These are phyloP conservation scores for Umbelopsis sp. DNA, from an alignment of 192 early-diverging fungal species.

Conservation along the genomic window DNA sequence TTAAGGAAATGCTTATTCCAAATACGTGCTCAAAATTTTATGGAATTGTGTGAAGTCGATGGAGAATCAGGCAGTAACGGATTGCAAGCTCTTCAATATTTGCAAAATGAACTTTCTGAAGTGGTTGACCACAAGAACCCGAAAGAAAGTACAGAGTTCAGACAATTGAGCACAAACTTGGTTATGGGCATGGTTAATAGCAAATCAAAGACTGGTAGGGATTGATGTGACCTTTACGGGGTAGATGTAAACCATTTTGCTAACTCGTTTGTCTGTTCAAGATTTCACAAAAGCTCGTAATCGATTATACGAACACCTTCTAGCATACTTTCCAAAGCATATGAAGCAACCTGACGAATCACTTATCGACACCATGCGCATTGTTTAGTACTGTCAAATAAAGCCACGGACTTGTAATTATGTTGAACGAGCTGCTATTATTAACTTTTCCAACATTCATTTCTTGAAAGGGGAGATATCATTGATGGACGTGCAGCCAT, in stretches of 20 bases:
- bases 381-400: slow-evolving; percentile 13
- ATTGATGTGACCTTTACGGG: not conserved
- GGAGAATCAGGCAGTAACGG: slow-evolving; percentile 31
- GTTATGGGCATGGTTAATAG: not conserved
- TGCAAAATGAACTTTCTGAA: slow-evolving; percentile 70
- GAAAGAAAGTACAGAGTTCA: slow-evolving; percentile 45
- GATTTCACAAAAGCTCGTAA: slow-evolving; percentile 48
- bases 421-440: not conserved
- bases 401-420: not conserved
- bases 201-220: not conserved
- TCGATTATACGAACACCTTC: slow-evolving; percentile 66
- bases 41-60: slow-evolving; percentile 71
- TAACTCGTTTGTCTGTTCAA: slow-evolving; percentile 1
- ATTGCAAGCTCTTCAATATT: slow-evolving; percentile 71
- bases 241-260: not conserved
- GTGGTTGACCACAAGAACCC: slow-evolving; percentile 68
- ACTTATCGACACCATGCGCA: slow-evolving; percentile 68
- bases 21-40: slow-evolving; percentile 79
- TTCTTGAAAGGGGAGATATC: too few relatives aligned
- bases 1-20: slow-evolving; percentile 72
- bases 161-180: slow-evolving; percentile 25
- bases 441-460: too few relatives aligned
- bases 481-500: too few relatives aligned
- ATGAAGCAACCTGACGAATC: slow-evolving; percentile 78
- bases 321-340: slow-evolving; percentile 73